Evolutionary conservation across 805 yeast species (phyloP).

Genomic region (Suhomyces pyralidae): DNA sequence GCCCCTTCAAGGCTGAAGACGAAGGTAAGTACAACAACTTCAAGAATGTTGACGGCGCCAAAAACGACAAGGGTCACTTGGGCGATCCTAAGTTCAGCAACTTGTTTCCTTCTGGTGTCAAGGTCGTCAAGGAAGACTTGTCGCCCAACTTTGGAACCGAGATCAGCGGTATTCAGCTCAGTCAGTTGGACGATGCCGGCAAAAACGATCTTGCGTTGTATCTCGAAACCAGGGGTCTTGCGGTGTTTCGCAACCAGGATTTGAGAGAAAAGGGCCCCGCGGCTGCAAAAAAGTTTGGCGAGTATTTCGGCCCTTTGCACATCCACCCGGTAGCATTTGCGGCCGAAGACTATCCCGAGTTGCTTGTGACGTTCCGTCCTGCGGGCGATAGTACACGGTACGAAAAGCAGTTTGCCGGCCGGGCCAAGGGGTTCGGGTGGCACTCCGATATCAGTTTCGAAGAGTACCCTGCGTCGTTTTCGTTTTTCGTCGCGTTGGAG

Average conservation of each 20-base stretch:
- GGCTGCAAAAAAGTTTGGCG: slow-evolving; percentile 19
- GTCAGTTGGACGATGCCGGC: slow-evolving; percentile 23
- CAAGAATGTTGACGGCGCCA: slow-evolving; percentile 18
- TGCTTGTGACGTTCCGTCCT: slow-evolving; percentile 21
- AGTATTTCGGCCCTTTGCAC: slow-evolving; percentile 26
- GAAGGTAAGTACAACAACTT: slow-evolving; percentile 18
- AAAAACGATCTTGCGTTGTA: slow-evolving; percentile 26
- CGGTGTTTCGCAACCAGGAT: slow-evolving; percentile 24
- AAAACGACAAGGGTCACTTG: slow-evolving; percentile 25
- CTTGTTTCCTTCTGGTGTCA: slow-evolving; percentile 16
- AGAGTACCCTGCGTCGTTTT: slow-evolving; percentile 23
- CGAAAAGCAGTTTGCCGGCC: slow-evolving; percentile 12
- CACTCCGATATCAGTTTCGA: slow-evolving; percentile 27
- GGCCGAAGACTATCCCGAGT: slow-evolving; percentile 21
- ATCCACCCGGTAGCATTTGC: slow-evolving; percentile 22
- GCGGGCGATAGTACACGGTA: slow-evolving; percentile 19
- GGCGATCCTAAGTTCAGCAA: slow-evolving; percentile 20
- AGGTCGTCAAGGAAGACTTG: slow-evolving; percentile 15
- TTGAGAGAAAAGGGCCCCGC: slow-evolving; percentile 24
- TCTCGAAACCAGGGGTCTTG: slow-evolving; percentile 24
- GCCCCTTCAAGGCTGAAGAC: slow-evolving; percentile 15
- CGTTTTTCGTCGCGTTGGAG: slow-evolving; percentile 24
- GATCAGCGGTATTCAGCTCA: slow-evolving; percentile 22
- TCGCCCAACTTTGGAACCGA: slow-evolving; percentile 28
- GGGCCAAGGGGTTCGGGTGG: slow-evolving; percentile 14